phyloP scores from a whole-genome alignment of 495 filamentous ascomycete species.

The Aspergillus taichungensis region DNA sequence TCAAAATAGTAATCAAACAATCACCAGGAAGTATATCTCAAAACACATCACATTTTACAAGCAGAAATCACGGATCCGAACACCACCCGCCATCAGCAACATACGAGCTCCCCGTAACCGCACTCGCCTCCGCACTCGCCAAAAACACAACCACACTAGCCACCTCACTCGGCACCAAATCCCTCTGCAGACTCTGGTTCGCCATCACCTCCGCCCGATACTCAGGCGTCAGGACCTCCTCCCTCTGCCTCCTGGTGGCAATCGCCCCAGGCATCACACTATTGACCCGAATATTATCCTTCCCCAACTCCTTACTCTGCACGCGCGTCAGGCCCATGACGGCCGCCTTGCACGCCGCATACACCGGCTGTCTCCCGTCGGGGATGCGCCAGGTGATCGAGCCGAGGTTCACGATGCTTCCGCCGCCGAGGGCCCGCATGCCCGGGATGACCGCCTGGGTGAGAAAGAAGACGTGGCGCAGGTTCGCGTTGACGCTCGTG shows the following conservation, averaged over 20 bases:
- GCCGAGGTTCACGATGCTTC: constrained; percentile 23
- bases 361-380: constrained; percentile 10
- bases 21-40: too few species aligned
- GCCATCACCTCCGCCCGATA: constrained; percentile 30
- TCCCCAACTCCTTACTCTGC: constrained; percentile 13
- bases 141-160: constrained; percentile 43
- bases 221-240: constrained; percentile 33
- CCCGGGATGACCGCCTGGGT: constrained; percentile 23
- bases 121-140: constrained; percentile 41
- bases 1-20: too few species aligned
- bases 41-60: too few species aligned
- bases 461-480: constrained; percentile 27
- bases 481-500: constrained; percentile 16
- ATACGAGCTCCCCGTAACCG: constrained; percentile 35
- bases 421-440: constrained; percentile 14
- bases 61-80: constrained; percentile 12
- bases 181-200: constrained; percentile 31
- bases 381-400: constrained; percentile 24
- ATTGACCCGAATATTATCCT: constrained; percentile 11
- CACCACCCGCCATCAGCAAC: constrained; percentile 27
- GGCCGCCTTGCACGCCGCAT: constrained; percentile 21
- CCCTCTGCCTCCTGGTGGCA: constrained; percentile 29
- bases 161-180: constrained; percentile 38
- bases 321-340: constrained; percentile 18
- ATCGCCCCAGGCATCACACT: constrained; percentile 24